Evolutionary conservation across 805 yeast genomes (phyloP).

Genomic region (Blastobotrys peoriensis): DNA sequence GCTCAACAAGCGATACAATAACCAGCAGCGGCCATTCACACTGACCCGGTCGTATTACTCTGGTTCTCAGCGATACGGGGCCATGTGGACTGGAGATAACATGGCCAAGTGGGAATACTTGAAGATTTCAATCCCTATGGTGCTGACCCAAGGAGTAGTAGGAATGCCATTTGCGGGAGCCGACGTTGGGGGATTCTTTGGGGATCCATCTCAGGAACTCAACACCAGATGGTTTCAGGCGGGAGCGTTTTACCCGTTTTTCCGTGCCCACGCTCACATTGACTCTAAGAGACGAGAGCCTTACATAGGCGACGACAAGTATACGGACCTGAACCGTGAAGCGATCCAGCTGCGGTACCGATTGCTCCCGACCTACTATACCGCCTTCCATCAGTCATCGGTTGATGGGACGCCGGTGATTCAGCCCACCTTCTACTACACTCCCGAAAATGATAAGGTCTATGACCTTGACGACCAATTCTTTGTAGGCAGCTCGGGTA

Average conservation of each 20-base stretch:
- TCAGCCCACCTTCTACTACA: slow-evolving; percentile 28
- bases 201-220: slow-evolving; percentile 77
- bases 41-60: slow-evolving; percentile 82
- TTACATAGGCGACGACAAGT: slow-evolving; percentile 74
- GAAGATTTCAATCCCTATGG: slow-evolving; percentile 77
- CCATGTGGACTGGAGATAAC: slow-evolving; percentile 98
- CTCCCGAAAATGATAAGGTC: slow-evolving; percentile 35
- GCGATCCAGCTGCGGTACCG: slow-evolving; percentile 69
- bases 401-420: slow-evolving; percentile 62
- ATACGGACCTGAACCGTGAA: slow-evolving; percentile 56
- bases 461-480: slow-evolving; percentile 77
- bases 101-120: slow-evolving; percentile 89
- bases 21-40: slow-evolving; percentile 66
- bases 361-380: slow-evolving; percentile 73
- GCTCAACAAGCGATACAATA: slow-evolving; percentile 43
- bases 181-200: slow-evolving; percentile 96
- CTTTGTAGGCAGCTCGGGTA: slow-evolving; percentile 62
- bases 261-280: slow-evolving; percentile 94
- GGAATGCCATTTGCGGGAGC: slow-evolving; percentile 95
- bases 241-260: slow-evolving; percentile 94
- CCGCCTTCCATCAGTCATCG: slow-evolving; percentile 64
- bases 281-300: slow-evolving; percentile 93
- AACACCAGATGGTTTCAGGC: slow-evolving; percentile 92
- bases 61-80: slow-evolving; percentile 87
- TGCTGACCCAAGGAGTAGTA: slow-evolving; percentile 69